Evolutionary conservation across 805 yeast genomes (phyloP).

Genomic region (Ogataea degrootiae): DNA sequence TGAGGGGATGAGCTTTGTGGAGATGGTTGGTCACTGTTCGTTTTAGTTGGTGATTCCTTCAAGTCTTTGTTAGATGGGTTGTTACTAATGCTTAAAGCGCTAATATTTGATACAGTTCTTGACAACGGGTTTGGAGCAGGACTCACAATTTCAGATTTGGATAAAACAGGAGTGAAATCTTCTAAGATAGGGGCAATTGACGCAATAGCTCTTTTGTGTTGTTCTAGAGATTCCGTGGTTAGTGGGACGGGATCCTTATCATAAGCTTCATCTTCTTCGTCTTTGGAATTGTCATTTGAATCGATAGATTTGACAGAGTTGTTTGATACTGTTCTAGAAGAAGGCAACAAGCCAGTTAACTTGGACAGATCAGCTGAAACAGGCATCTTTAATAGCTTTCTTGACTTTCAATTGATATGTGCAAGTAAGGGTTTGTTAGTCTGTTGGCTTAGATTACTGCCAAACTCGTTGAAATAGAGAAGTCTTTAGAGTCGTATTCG

Average conservation of each 20-base stretch:
- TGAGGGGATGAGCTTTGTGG: slow-evolving; percentile 2
- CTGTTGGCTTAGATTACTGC: no score
- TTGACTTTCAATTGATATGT: not conserved
- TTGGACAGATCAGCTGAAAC: not conserved
- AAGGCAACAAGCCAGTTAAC: slow-evolving; percentile 4
- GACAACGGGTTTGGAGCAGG: slow-evolving; percentile 29
- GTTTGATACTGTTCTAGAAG: slow-evolving; percentile 16
- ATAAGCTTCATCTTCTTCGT: slow-evolving; percentile 19
- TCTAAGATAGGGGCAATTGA: slow-evolving; percentile 70
- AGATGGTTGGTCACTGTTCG: slow-evolving; percentile 1
- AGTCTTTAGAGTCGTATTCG: no score
- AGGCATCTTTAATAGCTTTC: not conserved
- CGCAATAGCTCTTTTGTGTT: slow-evolving; percentile 60
- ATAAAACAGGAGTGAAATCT: slow-evolving; percentile 70
- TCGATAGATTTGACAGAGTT: slow-evolving; percentile 20
- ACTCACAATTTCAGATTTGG: slow-evolving; percentile 35
- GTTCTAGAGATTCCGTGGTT: slow-evolving; percentile 29
- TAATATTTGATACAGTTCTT: slow-evolving; percentile 28
- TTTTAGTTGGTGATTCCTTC: not conserved
- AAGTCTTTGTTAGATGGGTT: not conserved
- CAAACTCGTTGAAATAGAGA: no score
- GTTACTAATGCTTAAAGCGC: slow-evolving; percentile 25
- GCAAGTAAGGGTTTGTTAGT: not conserved
- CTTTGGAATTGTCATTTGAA: slow-evolving; percentile 16
- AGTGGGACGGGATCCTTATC: slow-evolving; percentile 25